Base-by-base conservation (phyloP, 352 stramenopile species). In the Globisporangium spinosum region DNA sequence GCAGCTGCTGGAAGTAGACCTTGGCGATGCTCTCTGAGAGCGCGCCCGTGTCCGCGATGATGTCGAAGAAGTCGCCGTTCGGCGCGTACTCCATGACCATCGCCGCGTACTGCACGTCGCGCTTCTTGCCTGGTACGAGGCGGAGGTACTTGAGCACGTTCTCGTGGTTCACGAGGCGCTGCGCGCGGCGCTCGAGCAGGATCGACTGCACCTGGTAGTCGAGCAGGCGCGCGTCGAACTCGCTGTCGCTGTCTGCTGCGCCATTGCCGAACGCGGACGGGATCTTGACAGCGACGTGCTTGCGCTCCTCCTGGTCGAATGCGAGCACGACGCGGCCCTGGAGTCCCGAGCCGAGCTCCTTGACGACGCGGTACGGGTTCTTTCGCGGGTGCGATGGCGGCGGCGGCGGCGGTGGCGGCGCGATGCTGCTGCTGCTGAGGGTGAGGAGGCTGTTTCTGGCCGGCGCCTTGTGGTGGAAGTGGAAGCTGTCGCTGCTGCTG, bases 31-130 rank as follows among this genome's bases (percentile, higher is more conserved):
- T 60, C 62, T 94, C 83, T 0, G 77, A 65, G 17, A 97, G 80
- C 17, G 81, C 70, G 47, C 89, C 86, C 0, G 71, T 88, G 60
- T 83, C 70, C 20, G 90, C 85, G 45, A 96, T 76, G 58, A 94
- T 75, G 69, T 96, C 85, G 68, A 96, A 97, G 56, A 97, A 69
- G 67, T 97, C 89, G 58, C 89, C 89, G 22, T 91, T 85, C 0
- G 73, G 72, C 3, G 86, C 82, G 60, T 89, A 91, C 67, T 97
- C 87, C 38, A 90, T 85, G 49, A 94, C 81, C 55, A 97, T 70
- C 10, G 85, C 86, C 43, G 89, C 68, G 64, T 87, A 89, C 32
- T 83, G 65, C 63, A 77, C 77, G 57, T 67, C 63, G 22, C 69
- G 69, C 58, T 83, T 83, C 59, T 71, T 77, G 64, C 77, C 79